phyloP scores from a whole-genome alignment of 2,329 filamentous ascomycete genomes.

The Tolypocladium tropicale region DNA sequence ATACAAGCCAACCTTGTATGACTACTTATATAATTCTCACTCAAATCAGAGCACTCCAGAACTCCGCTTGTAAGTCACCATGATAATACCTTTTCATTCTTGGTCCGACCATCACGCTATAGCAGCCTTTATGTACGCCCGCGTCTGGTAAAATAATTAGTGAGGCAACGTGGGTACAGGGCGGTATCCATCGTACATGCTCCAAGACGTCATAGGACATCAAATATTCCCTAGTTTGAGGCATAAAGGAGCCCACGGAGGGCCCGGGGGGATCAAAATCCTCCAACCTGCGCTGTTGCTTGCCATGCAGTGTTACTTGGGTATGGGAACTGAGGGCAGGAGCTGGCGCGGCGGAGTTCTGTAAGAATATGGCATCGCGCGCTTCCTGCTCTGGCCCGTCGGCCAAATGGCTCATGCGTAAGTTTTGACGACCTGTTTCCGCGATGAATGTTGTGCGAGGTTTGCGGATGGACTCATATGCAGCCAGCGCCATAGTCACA shows the following conservation, averaged over 20 bases:
- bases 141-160: neutral
- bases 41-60: too few relatives aligned
- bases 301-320: neutral
- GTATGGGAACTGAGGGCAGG: neutral
- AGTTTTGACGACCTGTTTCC: neutral
- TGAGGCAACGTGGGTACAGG: neutral
- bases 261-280: neutral
- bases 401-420: neutral
- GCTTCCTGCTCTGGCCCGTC: neutral
- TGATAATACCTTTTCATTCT: neutral
- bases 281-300: neutral
- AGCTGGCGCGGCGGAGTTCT: neutral
- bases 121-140: neutral
- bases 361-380: neutral
- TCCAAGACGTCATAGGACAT: neutral
- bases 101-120: neutral
- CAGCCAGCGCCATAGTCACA: neutral
- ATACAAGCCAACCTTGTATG: too few relatives aligned
- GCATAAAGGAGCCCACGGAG: neutral
- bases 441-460: neutral
- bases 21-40: too few relatives aligned
- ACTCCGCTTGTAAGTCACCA: too few relatives aligned
- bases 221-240: neutral
- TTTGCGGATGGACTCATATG: neutral
- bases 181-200: neutral